Conservation (phyloP, 495 filamentous ascomycete species). For the Xylaria flabelliformis region DNA sequence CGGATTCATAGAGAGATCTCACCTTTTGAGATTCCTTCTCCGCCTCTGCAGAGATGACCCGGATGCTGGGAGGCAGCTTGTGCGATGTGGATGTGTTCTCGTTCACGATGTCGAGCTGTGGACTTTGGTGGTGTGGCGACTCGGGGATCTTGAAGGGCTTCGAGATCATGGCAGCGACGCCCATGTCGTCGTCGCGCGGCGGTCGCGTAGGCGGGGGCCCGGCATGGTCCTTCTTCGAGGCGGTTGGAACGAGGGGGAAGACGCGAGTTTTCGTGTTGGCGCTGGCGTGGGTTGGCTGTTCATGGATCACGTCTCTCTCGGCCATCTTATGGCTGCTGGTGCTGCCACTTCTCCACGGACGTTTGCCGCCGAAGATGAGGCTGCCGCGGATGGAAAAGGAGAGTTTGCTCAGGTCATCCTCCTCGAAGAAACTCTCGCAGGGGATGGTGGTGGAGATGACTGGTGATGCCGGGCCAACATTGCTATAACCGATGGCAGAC, state of each 20-base stretch:
- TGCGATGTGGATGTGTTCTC: constrained; percentile 33
- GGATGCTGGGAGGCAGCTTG: constrained; percentile 50
- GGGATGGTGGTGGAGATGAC: constrained; percentile 59
- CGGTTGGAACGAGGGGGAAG: constrained; percentile 35
- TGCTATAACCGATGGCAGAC: neutral
- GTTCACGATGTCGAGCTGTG: constrained; percentile 21
- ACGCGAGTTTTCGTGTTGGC: constrained; percentile 32
- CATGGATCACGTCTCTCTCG: constrained; percentile 22
- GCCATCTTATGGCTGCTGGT: constrained; percentile 29
- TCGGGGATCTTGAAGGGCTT: constrained; percentile 33
- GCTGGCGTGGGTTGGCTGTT: constrained; percentile 31
- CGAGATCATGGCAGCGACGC: constrained; percentile 25
- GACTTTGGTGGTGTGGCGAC: constrained; percentile 25
- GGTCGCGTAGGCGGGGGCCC: constrained; percentile 26
- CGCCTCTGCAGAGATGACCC: constrained; percentile 75
- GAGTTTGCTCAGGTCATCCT: constrained; percentile 54
- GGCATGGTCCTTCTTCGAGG: constrained; percentile 24
- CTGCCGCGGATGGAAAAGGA: constrained; percentile 69
- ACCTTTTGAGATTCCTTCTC: constrained; percentile 88
- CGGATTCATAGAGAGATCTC: constrained; percentile 88
- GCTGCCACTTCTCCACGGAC: constrained; percentile 39
- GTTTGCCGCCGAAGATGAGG: constrained; percentile 65
- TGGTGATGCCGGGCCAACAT: constrained; percentile 39
- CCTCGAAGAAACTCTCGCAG: constrained; percentile 58
- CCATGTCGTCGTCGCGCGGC: constrained; percentile 33